Conservation (phyloP, 1,284 basidiomycete genomes). For the Malassezia furfur region DNA sequence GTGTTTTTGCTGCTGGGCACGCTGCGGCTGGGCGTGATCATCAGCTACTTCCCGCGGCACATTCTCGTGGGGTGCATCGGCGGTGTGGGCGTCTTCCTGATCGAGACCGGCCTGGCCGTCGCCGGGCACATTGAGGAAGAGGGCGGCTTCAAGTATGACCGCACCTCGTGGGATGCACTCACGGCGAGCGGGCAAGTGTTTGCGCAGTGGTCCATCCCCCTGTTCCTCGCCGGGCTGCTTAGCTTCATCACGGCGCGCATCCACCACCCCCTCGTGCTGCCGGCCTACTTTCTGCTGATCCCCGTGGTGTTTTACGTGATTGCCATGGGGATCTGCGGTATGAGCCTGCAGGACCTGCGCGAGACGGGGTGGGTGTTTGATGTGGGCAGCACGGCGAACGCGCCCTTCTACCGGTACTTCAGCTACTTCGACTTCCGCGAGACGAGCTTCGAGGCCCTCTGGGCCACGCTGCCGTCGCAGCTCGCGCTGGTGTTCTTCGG, state of each 20-base stretch:
- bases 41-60: slow-evolving; percentile 93
- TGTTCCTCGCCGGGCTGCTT: slow-evolving; percentile 67
- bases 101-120: slow-evolving; percentile 58
- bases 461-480: slow-evolving; percentile 51
- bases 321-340: slow-evolving; percentile 56
- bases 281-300: slow-evolving; percentile 73
- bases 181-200: slow-evolving; percentile 55
- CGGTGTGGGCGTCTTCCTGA: slow-evolving; percentile 82
- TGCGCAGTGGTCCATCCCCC: slow-evolving; percentile 64
- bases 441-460: slow-evolving; percentile 40
- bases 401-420: slow-evolving; percentile 46
- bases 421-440: slow-evolving; percentile 45
- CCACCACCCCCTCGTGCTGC: slow-evolving; percentile 84
- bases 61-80: slow-evolving; percentile 77
- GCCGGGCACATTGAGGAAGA: slow-evolving; percentile 67
- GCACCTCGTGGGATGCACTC: slow-evolving; percentile 56
- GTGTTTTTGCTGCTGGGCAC: slow-evolving; percentile 54
- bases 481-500: slow-evolving; percentile 69
- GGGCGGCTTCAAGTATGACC: slow-evolving; percentile 64
- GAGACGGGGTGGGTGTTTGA: slow-evolving; percentile 80
- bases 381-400: slow-evolving; percentile 52
- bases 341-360: slow-evolving; percentile 61
- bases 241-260: slow-evolving; percentile 69
- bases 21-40: slow-evolving; percentile 70
- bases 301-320: slow-evolving; percentile 75